A percentile compares a stretch with the other conserved stretches of the same genome.
phyloP scores from a whole-genome alignment of 192 early-diverging fungal species.

The Entophlyctis luteolus region DNA sequence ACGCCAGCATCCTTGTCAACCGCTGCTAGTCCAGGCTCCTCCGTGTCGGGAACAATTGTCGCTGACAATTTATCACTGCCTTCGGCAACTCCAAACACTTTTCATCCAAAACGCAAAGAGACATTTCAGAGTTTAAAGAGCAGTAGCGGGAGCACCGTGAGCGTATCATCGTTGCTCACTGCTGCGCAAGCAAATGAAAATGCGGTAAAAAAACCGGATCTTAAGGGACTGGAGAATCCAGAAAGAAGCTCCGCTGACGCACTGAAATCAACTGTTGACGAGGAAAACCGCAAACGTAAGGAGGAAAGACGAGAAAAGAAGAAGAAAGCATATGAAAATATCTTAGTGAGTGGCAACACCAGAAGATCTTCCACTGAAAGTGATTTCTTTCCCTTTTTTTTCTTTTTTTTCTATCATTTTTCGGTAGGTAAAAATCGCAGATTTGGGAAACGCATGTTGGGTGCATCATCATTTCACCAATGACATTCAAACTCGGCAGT shows the following conservation, averaged over 20 bases:
- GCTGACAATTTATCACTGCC: neutral
- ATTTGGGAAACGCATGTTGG: conserved; percentile 97
- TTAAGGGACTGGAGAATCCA: neutral
- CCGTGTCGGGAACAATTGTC: neutral
- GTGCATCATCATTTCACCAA: conserved; percentile 90
- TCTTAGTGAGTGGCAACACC: conserved; percentile 11
- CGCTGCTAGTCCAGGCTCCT: neutral
- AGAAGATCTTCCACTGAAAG: too few relatives aligned
- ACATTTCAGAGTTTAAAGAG: neutral
- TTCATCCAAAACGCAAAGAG: conserved; percentile 20
- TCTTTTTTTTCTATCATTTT: neutral
- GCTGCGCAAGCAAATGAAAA: too few relatives aligned
- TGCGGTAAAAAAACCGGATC: neutral
- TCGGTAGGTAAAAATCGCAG: conserved; percentile 82
- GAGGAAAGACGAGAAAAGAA: conserved; percentile 28
- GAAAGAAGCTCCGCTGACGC: neutral
- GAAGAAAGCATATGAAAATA: conserved; percentile 37
- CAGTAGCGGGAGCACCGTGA: neutral
- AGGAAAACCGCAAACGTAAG: conserved; percentile 35
- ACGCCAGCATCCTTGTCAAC: neutral
- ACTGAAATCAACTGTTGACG: conserved; percentile 2
- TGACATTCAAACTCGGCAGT: conserved; percentile 97
- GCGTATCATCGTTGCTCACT: neutral
- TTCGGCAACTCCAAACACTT: conserved; percentile 7
- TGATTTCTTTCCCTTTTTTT: neutral